Evolutionary conservation across 1,139 yeast genomes (phyloP), one percentile per base, ranked within the genome.

Genomic region (Blastobotrys elegans): DNA sequence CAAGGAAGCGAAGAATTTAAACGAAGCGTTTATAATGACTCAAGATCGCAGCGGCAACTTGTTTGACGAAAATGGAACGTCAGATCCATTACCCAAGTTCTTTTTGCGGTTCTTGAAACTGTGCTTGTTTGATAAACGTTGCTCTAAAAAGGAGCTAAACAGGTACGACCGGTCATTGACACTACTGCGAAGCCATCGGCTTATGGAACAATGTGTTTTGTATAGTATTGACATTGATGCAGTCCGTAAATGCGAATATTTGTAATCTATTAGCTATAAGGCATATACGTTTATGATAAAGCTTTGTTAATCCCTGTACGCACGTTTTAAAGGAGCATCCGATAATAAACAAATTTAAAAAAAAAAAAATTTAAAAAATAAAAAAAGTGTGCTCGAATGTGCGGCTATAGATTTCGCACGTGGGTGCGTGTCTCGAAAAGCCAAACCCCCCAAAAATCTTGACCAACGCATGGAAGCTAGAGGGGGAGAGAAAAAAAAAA

Each of bases 71-170:
- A 8, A 18, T 3, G n/a, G n/a, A n/a, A 21, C n/a, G n/a, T 20
- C 18, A 4, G 43, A 40, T 18, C 37, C 17, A 8, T 20, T 40
- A 36, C 43, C 43, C 27, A 40, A 40, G 29, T 40, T 40, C 17
- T 20, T 40, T 4, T 8, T 8, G 29, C 27, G 43, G 43, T 40
- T 40, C 17, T 29, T 40, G 37, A 40, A 16, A 4, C 29, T 21
- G 43, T 31, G 17, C 40, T 7, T 14, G 26, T 14, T 24, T 24
- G 27, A 24, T 24, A 24, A 24, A 24, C 31, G 13, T 18, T 34
- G 36, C 26, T 30, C 21, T 11, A 30, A 4, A 11, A 37, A 8
- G 32, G 30, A 7, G 32, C 3, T 16, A 8, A 20, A 4, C 27
- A 17, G 4, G 5, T 8, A 31, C 11, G 29, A 31, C 21, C n/a